Conservation (phyloP, 495 filamentous ascomycete genomes). For the Aspergillus homomorphus region DNA sequence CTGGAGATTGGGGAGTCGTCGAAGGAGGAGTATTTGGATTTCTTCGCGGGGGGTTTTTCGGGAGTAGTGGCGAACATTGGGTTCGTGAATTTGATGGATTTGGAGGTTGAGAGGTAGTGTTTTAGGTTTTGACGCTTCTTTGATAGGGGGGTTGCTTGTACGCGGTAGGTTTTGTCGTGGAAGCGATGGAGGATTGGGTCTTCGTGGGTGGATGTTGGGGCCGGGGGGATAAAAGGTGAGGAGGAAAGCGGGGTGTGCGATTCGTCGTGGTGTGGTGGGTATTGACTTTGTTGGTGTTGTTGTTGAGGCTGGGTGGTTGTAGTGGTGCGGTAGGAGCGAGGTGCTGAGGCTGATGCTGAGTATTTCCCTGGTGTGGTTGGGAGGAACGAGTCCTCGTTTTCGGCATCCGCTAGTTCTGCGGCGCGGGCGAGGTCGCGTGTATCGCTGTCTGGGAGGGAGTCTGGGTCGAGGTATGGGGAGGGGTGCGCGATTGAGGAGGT, state of each 20-base stretch:
- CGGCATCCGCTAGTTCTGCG: conserved; percentile 26
- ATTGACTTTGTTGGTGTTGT: conserved; percentile 1
- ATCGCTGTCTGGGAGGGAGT: conserved; percentile 31
- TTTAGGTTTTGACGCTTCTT: conserved; percentile 30
- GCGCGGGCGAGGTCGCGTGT: conserved; percentile 33
- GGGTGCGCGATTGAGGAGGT: conserved; percentile 55
- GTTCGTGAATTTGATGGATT: conserved; percentile 6
- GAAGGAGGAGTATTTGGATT: conserved; percentile 28
- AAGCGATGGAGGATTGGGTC: conserved; percentile 84
- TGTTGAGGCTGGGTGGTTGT: conserved; percentile 5
- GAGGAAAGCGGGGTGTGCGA: conserved; percentile 40
- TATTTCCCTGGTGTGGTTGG: conserved; percentile 40
- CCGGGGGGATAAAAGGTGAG: conserved; percentile 48
- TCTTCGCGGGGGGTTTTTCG: conserved; percentile 22
- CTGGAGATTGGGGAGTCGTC: conserved; percentile 67
- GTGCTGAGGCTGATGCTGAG: background rate
- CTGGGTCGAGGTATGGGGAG: conserved; percentile 30
- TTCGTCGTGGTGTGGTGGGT: conserved; percentile 24
- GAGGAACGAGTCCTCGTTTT: conserved; percentile 43
- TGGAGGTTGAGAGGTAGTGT: background rate
- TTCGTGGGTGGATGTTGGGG: conserved; percentile 32
- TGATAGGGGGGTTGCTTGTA: conserved; percentile 84
- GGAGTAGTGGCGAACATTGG: conserved; percentile 33
- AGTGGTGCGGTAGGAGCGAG: background rate
- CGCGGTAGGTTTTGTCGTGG: conserved; percentile 87